Evolutionary conservation across 805 yeast genomes (phyloP).

Genomic region (Starmerella cellae): DNA sequence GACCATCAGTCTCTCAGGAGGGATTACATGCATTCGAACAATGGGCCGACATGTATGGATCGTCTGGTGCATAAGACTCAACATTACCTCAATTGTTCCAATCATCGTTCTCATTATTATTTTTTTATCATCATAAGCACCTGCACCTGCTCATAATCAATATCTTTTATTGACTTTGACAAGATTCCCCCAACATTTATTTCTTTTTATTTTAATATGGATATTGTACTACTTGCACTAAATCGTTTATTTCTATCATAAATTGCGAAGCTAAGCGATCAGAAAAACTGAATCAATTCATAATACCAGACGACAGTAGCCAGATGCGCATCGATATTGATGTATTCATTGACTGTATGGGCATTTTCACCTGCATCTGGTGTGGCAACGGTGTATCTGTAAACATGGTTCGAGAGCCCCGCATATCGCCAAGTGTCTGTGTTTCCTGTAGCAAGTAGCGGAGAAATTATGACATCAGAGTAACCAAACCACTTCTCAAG

Average conservation of each 20-base stretch:
- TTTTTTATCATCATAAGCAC: background rate
- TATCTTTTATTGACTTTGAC: no score
- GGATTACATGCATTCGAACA: constrained; percentile 69
- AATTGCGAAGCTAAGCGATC: no score
- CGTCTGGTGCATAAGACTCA: constrained; percentile 55
- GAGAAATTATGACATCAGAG: constrained; percentile 38
- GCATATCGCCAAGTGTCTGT: constrained; percentile 60
- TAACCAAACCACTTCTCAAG: constrained; percentile 33
- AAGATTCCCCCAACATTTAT: no score
- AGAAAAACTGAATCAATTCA: constrained; percentile 18
- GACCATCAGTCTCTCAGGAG: constrained; percentile 79
- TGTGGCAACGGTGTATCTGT: constrained; percentile 32
- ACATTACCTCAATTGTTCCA: background rate
- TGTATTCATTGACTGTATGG: constrained; percentile 54
- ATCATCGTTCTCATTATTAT: background rate
- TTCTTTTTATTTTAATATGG: no score
- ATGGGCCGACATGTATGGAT: constrained; percentile 80
- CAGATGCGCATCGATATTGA: constrained; percentile 43
- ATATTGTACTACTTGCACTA: no score
- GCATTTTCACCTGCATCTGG: constrained; percentile 13
- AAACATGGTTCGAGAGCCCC: constrained; percentile 46
- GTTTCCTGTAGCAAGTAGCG: constrained; percentile 52
- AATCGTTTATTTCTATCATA: no score
- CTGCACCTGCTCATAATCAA: background rate
- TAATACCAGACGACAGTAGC: constrained; percentile 25